Evolutionary conservation across 2,329 filamentous ascomycete genomes (phyloP).

Genomic region (Amauroascus niger): DNA sequence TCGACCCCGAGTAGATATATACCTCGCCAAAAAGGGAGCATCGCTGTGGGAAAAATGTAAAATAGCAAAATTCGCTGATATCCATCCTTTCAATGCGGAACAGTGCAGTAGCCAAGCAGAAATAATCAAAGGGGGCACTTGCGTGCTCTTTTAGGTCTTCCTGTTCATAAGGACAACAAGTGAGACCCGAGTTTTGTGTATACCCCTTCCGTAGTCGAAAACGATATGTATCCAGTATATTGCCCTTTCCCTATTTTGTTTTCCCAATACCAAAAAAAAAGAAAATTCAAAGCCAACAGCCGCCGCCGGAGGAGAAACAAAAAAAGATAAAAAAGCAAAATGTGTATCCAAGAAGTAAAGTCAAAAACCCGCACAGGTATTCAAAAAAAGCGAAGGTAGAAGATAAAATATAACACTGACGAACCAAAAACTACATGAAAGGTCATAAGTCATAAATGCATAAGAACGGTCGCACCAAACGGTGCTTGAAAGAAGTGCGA

Average conservation of each 20-base stretch:
- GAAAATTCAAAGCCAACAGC: not conserved
- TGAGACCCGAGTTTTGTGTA: not conserved
- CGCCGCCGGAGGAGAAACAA: not conserved
- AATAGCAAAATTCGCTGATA: not conserved
- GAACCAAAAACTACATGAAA: conserved; percentile 10
- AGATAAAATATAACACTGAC: conserved; percentile 8
- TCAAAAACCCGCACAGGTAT: conserved; percentile 1
- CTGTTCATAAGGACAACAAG: not conserved
- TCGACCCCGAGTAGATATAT: not conserved
- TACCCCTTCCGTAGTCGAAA: not conserved
- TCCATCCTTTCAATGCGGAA: not conserved
- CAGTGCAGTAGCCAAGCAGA: not conserved
- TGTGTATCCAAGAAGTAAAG: not conserved
- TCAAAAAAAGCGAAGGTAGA: not conserved
- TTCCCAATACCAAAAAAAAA: not conserved
- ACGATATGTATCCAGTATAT: not conserved
- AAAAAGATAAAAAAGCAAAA: not conserved
- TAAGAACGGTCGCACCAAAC: not conserved
- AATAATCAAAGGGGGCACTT: not conserved
- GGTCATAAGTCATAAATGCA: conserved; percentile 20
- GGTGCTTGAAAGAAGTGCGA: too few species aligned
- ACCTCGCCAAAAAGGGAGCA: not conserved
- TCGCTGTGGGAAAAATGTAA: not conserved
- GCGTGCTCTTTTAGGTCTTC: not conserved
- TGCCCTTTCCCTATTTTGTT: not conserved